phyloP scores from a whole-genome alignment of 1,284 basidiomycete species.

The Ceratobasidium sp. region DNA sequence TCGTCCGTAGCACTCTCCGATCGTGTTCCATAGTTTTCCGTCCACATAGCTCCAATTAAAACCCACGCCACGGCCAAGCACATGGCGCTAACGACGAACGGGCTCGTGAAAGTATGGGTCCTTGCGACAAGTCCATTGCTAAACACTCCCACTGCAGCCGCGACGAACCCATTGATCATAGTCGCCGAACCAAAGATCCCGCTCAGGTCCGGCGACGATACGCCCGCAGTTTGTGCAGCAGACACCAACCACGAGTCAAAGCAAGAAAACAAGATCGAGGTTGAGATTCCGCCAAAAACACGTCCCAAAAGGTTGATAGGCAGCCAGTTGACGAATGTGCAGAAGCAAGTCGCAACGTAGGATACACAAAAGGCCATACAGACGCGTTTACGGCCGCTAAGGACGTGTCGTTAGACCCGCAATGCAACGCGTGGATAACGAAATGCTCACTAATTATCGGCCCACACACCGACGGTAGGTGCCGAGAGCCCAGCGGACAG shows the following conservation, averaged over 20 bases:
- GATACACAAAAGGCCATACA: conserved; percentile 75
- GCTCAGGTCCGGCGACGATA: conserved; percentile 70
- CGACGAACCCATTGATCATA: conserved; percentile 75
- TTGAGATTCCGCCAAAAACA: conserved; percentile 72
- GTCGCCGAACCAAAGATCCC: conserved; percentile 76
- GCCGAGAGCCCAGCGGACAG: conserved; percentile 72
- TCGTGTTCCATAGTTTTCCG: conserved; percentile 71
- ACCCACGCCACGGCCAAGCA: conserved; percentile 66
- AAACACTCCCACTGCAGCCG: conserved; percentile 69
- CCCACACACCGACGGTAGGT: conserved; percentile 77
- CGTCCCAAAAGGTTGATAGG: conserved; percentile 70
- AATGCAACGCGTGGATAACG: background rate
- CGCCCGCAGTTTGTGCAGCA: conserved; percentile 61
- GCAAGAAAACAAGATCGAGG: conserved; percentile 76
- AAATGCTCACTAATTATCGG: conserved; percentile 72
- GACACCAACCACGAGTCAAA: conserved; percentile 81
- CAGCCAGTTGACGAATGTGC: conserved; percentile 65
- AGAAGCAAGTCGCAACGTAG: conserved; percentile 67
- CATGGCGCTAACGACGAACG: conserved; percentile 70
- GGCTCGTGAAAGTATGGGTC: conserved; percentile 63
- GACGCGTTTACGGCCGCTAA: conserved; percentile 70
- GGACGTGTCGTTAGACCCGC: conserved; percentile 14
- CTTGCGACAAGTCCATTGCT: conserved; percentile 68
- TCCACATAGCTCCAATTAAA: conserved; percentile 68
- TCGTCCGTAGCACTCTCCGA: conserved; percentile 56